Evolutionary conservation across 192 early-diverging fungal genomes (phyloP).

Genomic region (Backusella australiensis): DNA sequence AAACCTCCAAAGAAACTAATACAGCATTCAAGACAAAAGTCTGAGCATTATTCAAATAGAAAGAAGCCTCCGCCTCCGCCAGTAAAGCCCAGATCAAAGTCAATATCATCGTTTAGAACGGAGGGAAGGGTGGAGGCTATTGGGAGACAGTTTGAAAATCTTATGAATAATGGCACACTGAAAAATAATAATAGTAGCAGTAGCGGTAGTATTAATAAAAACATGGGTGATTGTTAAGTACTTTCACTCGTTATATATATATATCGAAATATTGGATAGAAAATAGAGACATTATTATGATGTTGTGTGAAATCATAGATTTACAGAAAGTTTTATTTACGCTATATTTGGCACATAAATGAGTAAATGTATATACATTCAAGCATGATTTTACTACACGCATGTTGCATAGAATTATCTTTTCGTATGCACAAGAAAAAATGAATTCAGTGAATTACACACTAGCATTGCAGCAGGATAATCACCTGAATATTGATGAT

Average conservation of each 20-base stretch:
- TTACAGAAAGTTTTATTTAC: no score
- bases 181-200: neutral
- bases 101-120: constrained; percentile 14
- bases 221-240: neutral
- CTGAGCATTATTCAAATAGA: constrained; percentile 3
- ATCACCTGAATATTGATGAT: neutral
- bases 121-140: constrained; percentile 16
- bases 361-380: no score
- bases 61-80: neutral
- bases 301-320: no score
- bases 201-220: constrained; percentile 1
- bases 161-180: neutral
- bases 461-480: neutral
- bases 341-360: no score
- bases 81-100: constrained; percentile 28
- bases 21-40: constrained; percentile 13
- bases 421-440: neutral
- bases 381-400: neutral
- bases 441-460: neutral
- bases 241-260: neutral
- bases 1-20: neutral
- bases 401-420: neutral
- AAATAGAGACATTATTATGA: no score
- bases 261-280: neutral
- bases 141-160: constrained; percentile 24